Base-by-base conservation (phyloP, 495 filamentous ascomycete species). In the Aspergillus haitiensis region DNA sequence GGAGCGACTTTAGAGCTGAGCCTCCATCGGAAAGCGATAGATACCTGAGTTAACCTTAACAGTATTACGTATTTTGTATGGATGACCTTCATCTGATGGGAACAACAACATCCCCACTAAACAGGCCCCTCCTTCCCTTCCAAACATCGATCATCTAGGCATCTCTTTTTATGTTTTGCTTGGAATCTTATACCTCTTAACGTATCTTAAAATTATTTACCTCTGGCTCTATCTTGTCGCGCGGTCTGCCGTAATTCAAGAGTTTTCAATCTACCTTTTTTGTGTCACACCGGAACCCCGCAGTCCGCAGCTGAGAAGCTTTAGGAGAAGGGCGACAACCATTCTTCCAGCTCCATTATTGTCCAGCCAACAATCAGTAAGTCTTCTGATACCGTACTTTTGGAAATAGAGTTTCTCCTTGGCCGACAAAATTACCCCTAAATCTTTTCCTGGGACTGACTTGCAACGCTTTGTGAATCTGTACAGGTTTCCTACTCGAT, bases 251-350 rank as follows among this genome's bases (percentile, higher is more conserved):
- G 37, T 32, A 6, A 34, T 32, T 52, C 50, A 15, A 52, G 32
- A 33, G 37, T 18, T 32, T 31, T 15, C 13, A 31, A 47, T 56
- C 53, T 31, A 31, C 18, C 40, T 44, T 47, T n/a, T 18, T 56
- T 12, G 33, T 44, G 53, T 34, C 13, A 34, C 53, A 47, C 18
- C 40, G 15, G 21, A 47, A 47, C 53, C 53, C 53, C 53, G 53
- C 53, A 47, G 40, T 34, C 27, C 42, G 21, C 32, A 44, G 27
- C 35, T 18, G 16, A 21, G 16, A 47, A 47, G 44, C 44, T 47
- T 47, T 7, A 47, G 13, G 44, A 47, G 12, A 9, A 10, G 27
- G 13, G 44, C 16, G 12, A 9, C n/a, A 47, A 47, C n/a, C 6
- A 18, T 18, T 18, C 10, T 9, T 21, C 21, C 44, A 7, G 44